Percentiles rank a stretch among this genome's conserved stretches.
These are phyloP conservation scores for Epichloe sylvatica DNA, from an alignment of 2,329 filamentous ascomycete species.

Conservation along the genomic window DNA sequence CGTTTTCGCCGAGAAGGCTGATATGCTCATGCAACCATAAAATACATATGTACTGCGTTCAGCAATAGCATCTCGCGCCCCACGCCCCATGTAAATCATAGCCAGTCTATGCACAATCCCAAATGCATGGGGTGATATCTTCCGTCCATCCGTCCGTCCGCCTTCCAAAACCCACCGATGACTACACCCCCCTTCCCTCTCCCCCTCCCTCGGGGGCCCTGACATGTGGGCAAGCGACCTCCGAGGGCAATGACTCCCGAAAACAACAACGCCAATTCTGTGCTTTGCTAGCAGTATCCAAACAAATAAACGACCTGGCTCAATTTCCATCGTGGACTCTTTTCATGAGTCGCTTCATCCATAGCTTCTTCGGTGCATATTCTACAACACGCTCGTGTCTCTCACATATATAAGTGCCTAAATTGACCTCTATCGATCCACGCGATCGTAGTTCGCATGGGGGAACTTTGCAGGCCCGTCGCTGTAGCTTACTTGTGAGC, in stretches of 20 bases:
- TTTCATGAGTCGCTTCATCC: not conserved
- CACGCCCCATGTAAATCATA: not conserved
- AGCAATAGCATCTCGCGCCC: not conserved
- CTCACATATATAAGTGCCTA: constrained; percentile 7
- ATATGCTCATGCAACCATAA: not conserved
- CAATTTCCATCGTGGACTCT: not conserved
- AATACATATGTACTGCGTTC: not conserved
- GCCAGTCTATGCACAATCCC: not conserved
- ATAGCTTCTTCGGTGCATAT: not conserved
- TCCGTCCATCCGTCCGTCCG: not conserved
- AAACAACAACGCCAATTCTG: not conserved
- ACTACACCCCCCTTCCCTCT: not conserved
- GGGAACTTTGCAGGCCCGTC: constrained; percentile 40
- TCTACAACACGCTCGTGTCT: constrained; percentile 5
- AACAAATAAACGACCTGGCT: not conserved
- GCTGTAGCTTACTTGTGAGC: constrained; percentile 29
- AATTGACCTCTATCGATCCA: constrained; percentile 17
- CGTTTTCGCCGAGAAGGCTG: not conserved
- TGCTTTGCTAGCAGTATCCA: not conserved
- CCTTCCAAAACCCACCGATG: too few relatives aligned
- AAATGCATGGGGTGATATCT: not conserved
- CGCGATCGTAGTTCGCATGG: constrained; percentile 43
- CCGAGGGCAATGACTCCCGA: not conserved
- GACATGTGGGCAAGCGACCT: not conserved
- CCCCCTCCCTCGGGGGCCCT: not conserved